These are phyloP conservation scores for Boeremia lycopersici DNA, from an alignment of 2,329 filamentous ascomycete genomes.

Conservation along the genomic window DNA sequence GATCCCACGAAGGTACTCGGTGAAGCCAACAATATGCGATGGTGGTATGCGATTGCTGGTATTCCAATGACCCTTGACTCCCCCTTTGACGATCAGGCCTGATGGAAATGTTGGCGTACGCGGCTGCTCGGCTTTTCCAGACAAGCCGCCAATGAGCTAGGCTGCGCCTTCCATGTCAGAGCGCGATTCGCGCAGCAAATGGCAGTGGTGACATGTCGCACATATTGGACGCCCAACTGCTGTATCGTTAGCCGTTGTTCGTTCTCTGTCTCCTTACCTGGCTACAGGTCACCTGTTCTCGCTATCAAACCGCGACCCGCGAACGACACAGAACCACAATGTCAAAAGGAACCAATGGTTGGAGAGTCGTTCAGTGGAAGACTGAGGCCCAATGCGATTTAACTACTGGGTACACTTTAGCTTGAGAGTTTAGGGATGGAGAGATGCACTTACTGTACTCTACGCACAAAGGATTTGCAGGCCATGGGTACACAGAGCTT, in stretches of 20 bases:
- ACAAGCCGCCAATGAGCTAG: constrained; percentile 23
- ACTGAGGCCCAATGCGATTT: constrained; percentile 14
- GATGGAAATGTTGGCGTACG: constrained; percentile 9
- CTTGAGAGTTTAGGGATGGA: background rate
- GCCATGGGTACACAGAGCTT: background rate
- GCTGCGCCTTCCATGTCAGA: constrained; percentile 18
- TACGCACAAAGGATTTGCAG: background rate
- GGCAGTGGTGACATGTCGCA: background rate
- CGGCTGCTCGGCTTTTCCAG: constrained; percentile 18
- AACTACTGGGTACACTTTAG: constrained; percentile 27
- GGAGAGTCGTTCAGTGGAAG: background rate
- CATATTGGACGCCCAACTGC: background rate
- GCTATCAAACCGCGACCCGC: background rate
- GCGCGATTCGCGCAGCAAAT: constrained; percentile 16
- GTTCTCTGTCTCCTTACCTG: background rate
- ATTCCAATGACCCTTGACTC: background rate
- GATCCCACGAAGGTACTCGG: background rate
- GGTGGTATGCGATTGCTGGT: constrained; percentile 7
- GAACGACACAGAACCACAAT: background rate
- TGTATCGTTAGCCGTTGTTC: background rate
- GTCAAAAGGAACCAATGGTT: background rate
- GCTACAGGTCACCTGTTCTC: background rate
- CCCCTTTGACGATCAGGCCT: constrained; percentile 11
- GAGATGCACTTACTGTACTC: constrained; percentile 10
- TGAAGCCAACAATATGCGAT: constrained; percentile 3